Percentiles rank a stretch among this genome's conserved stretches.
phyloP scores from a whole-genome alignment of 768 basidiomycete species.

The Auriscalpium vulgare region DNA sequence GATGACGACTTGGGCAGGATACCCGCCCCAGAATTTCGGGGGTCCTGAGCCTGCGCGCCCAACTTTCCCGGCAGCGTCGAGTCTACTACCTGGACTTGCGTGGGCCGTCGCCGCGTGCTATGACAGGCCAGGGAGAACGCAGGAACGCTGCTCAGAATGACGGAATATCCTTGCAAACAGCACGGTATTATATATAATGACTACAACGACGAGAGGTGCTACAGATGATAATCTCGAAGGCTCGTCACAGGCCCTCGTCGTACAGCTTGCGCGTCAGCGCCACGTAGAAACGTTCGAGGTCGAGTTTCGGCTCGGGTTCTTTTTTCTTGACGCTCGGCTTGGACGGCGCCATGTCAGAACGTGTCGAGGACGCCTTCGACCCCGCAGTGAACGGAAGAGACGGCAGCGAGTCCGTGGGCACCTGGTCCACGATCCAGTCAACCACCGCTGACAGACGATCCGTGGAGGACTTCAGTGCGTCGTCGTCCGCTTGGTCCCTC shows the following conservation, averaged over 20 bases:
- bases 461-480: slow-evolving; percentile 55
- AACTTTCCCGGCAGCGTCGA: too few relatives aligned
- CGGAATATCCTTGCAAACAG: too few relatives aligned
- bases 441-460: slow-evolving; percentile 68
- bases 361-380: neutral
- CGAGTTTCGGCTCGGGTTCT: slow-evolving; percentile 59
- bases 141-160: too few relatives aligned
- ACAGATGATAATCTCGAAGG: too few relatives aligned
- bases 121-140: too few relatives aligned
- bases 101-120: too few relatives aligned
- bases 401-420: slow-evolving; percentile 19
- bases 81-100: too few relatives aligned
- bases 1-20: too few relatives aligned
- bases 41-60: too few relatives aligned
- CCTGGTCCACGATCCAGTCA: slow-evolving; percentile 73
- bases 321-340: slow-evolving; percentile 24
- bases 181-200: too few relatives aligned
- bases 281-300: slow-evolving; percentile 85
- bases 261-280: slow-evolving; percentile 85
- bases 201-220: too few relatives aligned
- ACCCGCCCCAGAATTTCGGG: too few relatives aligned
- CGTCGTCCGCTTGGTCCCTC: slow-evolving; percentile 35
- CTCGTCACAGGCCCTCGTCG: slow-evolving; percentile 70
- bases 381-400: slow-evolving; percentile 3
- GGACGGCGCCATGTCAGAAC: slow-evolving; percentile 13